Conservation (phyloP, 2,329 filamentous ascomycete genomes). For the Fusarium keratoplasticum region DNA sequence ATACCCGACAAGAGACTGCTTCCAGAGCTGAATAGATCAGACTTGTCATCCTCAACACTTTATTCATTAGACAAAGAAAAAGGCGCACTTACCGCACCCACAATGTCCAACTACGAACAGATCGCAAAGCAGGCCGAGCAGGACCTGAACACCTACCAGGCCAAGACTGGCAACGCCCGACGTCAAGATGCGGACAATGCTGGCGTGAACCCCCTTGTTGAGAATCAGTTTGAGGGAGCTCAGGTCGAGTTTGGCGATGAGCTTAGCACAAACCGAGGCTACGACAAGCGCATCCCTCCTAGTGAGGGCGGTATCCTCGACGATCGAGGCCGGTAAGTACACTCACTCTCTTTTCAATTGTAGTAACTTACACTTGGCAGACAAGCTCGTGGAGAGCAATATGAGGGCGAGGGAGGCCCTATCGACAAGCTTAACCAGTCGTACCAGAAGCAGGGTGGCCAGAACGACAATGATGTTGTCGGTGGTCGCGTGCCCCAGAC, state of each 20-base stretch:
- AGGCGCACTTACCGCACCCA: background rate
- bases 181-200: constrained; percentile 54
- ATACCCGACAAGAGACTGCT: background rate
- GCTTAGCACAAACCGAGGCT: constrained; percentile 58
- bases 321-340: constrained; percentile 56
- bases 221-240: constrained; percentile 55
- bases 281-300: constrained; percentile 59
- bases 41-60: background rate
- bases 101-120: constrained; percentile 52
- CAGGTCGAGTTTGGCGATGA: constrained; percentile 54
- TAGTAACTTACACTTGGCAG: constrained; percentile 44
- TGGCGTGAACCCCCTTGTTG: constrained; percentile 55
- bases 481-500: constrained; percentile 38
- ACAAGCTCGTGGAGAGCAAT: constrained; percentile 57
- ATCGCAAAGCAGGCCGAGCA: constrained; percentile 60
- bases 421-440: constrained; percentile 51
- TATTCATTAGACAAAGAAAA: background rate
- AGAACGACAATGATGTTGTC: constrained; percentile 53
- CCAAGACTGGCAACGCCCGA: constrained; percentile 59
- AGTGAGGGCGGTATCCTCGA: constrained; percentile 59
- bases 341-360: background rate
- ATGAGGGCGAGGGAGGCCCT: constrained; percentile 57
- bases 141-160: constrained; percentile 61
- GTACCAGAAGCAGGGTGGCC: constrained; percentile 47
- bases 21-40: background rate